A percentile compares a stretch with the other conserved stretches of the same genome.
These are phyloP conservation scores for Candida koratica DNA, from an alignment of 805 yeast genomes.

Conservation along the genomic window DNA sequence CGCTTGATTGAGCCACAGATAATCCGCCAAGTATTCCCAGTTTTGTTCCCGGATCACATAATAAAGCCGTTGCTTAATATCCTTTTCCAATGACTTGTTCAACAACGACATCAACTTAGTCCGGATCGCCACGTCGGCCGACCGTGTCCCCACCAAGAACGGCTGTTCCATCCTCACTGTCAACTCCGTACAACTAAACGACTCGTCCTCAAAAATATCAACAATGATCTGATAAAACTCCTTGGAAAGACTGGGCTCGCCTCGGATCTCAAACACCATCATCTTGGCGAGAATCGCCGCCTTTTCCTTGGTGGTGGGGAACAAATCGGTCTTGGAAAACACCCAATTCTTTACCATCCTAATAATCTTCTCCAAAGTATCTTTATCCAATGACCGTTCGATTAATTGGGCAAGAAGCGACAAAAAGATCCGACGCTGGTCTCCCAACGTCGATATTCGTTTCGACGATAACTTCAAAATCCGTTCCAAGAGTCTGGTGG, in stretches of 20 bases:
- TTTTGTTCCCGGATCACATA: constrained; percentile 93
- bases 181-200: constrained; percentile 76
- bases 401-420: constrained; percentile 84
- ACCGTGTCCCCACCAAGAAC: constrained; percentile 87
- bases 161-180: constrained; percentile 96
- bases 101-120: constrained; percentile 74
- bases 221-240: constrained; percentile 83
- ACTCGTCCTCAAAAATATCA: constrained; percentile 78
- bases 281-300: constrained; percentile 90
- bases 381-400: constrained; percentile 80
- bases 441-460: constrained; percentile 85
- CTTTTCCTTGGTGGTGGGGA: constrained; percentile 94
- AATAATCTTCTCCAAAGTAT: constrained; percentile 68
- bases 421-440: constrained; percentile 84
- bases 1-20: constrained; percentile 93
- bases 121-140: constrained; percentile 71
- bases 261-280: constrained; percentile 87
- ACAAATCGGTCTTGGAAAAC: constrained; percentile 72
- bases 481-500: constrained; percentile 71
- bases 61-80: constrained; percentile 71
- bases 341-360: constrained; percentile 85
- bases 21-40: constrained; percentile 94
- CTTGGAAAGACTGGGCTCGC: constrained; percentile 72
- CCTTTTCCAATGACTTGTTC: constrained; percentile 72
- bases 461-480: constrained; percentile 71